Percentiles rank a stretch among this genome's conserved stretches.
Evolutionary conservation across 768 basidiomycete genomes (phyloP).

Genomic region (Leccinum olivaceopallidum): DNA sequence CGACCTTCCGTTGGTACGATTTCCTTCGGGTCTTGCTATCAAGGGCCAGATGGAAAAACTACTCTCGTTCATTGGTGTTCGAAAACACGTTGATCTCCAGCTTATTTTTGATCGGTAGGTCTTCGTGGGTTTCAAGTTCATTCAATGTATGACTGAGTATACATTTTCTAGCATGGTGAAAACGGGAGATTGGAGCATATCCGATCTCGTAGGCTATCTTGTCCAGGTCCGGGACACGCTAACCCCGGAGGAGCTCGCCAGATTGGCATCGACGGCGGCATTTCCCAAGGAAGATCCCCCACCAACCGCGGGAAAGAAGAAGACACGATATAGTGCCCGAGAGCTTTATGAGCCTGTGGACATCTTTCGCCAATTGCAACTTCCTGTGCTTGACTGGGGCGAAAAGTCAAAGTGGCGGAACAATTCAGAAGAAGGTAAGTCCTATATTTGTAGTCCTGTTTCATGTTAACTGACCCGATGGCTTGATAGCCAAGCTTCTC

Average conservation of each 20-base stretch:
- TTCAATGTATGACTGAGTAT: slow-evolving; percentile 1
- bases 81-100: slow-evolving; percentile 91
- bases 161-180: slow-evolving; percentile 67
- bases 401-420: slow-evolving; percentile 73
- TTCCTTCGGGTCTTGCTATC: slow-evolving; percentile 62
- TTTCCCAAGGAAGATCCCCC: slow-evolving; percentile 60
- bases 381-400: slow-evolving; percentile 92
- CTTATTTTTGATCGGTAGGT: slow-evolving; percentile 84
- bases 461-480: slow-evolving; percentile 1
- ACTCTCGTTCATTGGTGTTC: slow-evolving; percentile 73
- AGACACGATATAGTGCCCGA: slow-evolving; percentile 56
- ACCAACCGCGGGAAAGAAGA: slow-evolving; percentile 35
- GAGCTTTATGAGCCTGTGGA: slow-evolving; percentile 87
- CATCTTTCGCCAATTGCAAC: slow-evolving; percentile 63
- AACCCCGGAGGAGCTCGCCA: slow-evolving; percentile 54
- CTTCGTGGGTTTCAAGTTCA: not conserved
- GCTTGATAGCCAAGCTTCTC: slow-evolving; percentile 69
- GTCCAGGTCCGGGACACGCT: slow-evolving; percentile 74
- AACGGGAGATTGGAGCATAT: slow-evolving; percentile 86
- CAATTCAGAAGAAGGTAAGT: slow-evolving; percentile 82
- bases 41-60: slow-evolving; percentile 75
- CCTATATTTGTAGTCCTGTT: not conserved
- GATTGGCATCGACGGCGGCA: slow-evolving; percentile 64
- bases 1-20: slow-evolving; percentile 79
- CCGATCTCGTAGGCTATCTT: slow-evolving; percentile 85